These are phyloP conservation scores for Herpetomonas tarakana DNA, from an alignment of 208 protist genomes.

Conservation along the genomic window DNA sequence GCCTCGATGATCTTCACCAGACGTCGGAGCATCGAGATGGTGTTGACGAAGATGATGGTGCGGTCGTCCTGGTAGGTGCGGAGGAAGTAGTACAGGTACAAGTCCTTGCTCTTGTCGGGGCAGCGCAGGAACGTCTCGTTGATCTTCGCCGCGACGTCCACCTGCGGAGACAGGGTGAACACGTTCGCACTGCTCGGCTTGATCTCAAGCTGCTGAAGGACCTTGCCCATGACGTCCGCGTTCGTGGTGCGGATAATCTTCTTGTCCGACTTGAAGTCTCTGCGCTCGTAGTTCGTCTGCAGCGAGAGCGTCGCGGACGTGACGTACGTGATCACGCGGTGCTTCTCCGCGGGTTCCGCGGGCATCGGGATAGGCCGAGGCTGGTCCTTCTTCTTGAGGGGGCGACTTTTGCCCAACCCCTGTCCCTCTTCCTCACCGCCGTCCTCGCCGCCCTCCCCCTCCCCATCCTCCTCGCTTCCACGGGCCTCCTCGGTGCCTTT, in stretches of 20 bases:
- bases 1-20: slow-evolving; percentile 91
- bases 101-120: slow-evolving; percentile 92
- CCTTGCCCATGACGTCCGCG: slow-evolving; percentile 66
- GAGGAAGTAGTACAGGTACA: slow-evolving; percentile 96
- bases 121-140: slow-evolving; percentile 92
- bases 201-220: slow-evolving; percentile 71
- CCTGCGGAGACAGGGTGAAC: slow-evolving; percentile 74
- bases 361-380: slow-evolving; percentile 82
- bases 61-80: slow-evolving; percentile 78
- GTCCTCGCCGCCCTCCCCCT: slow-evolving; percentile 14
- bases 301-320: slow-evolving; percentile 92
- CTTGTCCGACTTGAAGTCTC: slow-evolving; percentile 67
- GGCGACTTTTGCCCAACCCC: not conserved
- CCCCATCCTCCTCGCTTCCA: slow-evolving; percentile 11
- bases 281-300: slow-evolving; percentile 83
- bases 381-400: slow-evolving; percentile 47
- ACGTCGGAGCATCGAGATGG: slow-evolving; percentile 92
- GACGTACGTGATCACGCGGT: slow-evolving; percentile 80
- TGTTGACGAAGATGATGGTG: slow-evolving; percentile 94
- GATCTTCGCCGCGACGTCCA: slow-evolving; percentile 78
- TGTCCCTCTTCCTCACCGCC: slow-evolving; percentile 1
- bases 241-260: slow-evolving; percentile 80
- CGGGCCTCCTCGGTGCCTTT: slow-evolving; percentile 31
- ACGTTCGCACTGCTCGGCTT: slow-evolving; percentile 71
- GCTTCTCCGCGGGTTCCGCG: slow-evolving; percentile 42